These are phyloP conservation scores for Acacia pycnantha DNA, from an alignment of 331 rosid genomes.

Conservation along the genomic window DNA sequence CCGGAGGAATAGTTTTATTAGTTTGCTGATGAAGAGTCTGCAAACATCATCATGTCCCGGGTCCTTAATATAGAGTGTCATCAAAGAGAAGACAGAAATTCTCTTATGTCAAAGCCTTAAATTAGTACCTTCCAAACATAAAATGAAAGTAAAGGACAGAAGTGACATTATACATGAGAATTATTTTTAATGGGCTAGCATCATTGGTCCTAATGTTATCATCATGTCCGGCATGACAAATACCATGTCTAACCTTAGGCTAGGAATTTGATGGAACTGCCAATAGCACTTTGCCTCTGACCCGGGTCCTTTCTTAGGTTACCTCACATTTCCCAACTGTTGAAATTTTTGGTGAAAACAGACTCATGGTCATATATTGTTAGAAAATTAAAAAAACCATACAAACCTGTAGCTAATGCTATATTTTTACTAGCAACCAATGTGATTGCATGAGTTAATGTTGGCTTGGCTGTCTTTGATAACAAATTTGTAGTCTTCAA, in stretches of 20 bases:
- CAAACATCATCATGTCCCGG: too few species aligned
- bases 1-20: too few species aligned
- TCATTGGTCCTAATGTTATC: background rate
- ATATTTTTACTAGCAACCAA: background rate
- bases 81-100: too few species aligned
- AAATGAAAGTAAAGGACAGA: too few species aligned
- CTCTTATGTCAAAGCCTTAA: too few species aligned
- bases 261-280: too few species aligned
- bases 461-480: conserved; percentile 4
- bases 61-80: too few species aligned
- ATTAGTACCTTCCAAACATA: too few species aligned
- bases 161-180: too few species aligned
- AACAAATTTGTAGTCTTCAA: conserved; percentile 13
- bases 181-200: background rate
- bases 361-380: background rate
- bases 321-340: background rate
- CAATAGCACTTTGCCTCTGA: background rate
- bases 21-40: too few species aligned
- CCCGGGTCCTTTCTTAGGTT: background rate
- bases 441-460: conserved; percentile 10
- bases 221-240: background rate
- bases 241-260: background rate
- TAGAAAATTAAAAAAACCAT: background rate
- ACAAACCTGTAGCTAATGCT: background rate
- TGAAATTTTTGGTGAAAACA: background rate